phyloP scores from a whole-genome alignment of 2,329 filamentous ascomycete species.

The Ophiostoma populinum region DNA sequence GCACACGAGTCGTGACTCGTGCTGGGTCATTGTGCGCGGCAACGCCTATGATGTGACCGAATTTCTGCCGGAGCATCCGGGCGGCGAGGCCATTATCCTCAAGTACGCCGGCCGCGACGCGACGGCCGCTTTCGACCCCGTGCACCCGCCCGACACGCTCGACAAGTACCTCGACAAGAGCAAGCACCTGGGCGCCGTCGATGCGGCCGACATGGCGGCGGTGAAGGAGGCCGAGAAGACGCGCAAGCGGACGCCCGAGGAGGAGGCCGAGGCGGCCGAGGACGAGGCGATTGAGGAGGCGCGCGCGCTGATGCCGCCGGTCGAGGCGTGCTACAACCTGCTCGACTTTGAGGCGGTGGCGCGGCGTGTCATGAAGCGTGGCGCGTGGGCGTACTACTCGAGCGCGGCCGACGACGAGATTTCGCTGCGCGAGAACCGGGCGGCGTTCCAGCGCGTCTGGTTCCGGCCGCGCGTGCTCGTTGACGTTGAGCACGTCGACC shows the following conservation, averaged over 20 bases:
- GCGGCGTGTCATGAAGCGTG: conserved; percentile 80
- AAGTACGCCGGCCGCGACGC: conserved; percentile 95
- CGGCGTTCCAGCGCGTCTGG: conserved; percentile 92
- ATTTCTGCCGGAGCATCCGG: conserved; percentile 55
- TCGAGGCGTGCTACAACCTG: conserved; percentile 83
- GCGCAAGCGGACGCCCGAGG: conserved; percentile 19
- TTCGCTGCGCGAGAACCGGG: conserved; percentile 89
- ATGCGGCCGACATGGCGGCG: conserved; percentile 59
- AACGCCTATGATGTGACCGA: conserved; percentile 19
- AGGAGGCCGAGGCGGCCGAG: conserved; percentile 46
- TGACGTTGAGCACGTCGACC: conserved; percentile 75
- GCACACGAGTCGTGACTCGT: conserved; percentile 19
- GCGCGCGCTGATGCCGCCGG: conserved; percentile 55
- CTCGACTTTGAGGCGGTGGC: conserved; percentile 95
- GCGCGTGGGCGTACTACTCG: conserved; percentile 95
- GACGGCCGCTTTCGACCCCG: conserved; percentile 79
- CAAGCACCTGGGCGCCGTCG: conserved; percentile 73
- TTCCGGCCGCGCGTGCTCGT: conserved; percentile 82
- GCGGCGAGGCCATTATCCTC: conserved; percentile 81
- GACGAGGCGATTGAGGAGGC: conserved; percentile 50
- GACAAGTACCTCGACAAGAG: conserved; percentile 67
- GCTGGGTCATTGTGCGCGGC: conserved; percentile 20
- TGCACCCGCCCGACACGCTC: conserved; percentile 74
- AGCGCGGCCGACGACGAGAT: conserved; percentile 84
- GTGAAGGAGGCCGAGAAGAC: conserved; percentile 39